Evolutionary conservation across 768 basidiomycete genomes (phyloP).

Genomic region (Cystofilobasidium bisporidii): DNA sequence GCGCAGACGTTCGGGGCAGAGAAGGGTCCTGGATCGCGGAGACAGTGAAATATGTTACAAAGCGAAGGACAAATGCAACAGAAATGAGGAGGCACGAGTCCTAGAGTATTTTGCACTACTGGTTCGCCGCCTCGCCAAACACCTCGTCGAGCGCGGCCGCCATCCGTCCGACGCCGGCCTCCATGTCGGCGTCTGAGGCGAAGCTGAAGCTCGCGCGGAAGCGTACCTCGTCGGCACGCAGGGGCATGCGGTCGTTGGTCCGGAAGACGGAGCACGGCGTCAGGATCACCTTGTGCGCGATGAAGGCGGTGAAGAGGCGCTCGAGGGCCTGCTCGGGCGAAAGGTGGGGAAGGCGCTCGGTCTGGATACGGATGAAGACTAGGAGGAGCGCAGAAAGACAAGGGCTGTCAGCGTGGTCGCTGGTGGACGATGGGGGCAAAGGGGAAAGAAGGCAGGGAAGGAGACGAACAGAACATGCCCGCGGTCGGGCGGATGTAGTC

Average conservation of each 20-base stretch:
- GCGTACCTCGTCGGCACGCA: background rate
- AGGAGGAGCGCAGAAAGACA: background rate
- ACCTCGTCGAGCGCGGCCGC: background rate
- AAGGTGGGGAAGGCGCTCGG: background rate
- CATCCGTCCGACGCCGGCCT: background rate
- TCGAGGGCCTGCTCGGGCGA: background rate
- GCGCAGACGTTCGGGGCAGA: too few species aligned
- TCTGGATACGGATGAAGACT: background rate
- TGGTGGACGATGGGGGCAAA: background rate
- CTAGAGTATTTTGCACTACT: too few species aligned
- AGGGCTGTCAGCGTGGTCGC: background rate
- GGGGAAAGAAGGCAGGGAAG: background rate
- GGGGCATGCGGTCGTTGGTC: background rate
- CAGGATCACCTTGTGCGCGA: background rate
- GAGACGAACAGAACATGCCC: constrained; percentile 4
- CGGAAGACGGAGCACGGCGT: constrained; percentile 3
- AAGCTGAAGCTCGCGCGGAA: constrained; percentile 1
- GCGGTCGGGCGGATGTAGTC: background rate
- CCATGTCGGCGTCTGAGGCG: background rate
- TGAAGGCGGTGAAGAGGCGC: constrained; percentile 1
- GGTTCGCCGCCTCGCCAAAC: background rate
- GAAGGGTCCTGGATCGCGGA: too few species aligned
- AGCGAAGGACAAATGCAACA: too few species aligned
- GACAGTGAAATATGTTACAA: too few species aligned
- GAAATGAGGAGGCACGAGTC: too few species aligned